Evolutionary conservation across 108 stramenopile genomes (phyloP), one percentile per base, ranked within the genome.

Genomic region (Chaetoceros muelleri): DNA sequence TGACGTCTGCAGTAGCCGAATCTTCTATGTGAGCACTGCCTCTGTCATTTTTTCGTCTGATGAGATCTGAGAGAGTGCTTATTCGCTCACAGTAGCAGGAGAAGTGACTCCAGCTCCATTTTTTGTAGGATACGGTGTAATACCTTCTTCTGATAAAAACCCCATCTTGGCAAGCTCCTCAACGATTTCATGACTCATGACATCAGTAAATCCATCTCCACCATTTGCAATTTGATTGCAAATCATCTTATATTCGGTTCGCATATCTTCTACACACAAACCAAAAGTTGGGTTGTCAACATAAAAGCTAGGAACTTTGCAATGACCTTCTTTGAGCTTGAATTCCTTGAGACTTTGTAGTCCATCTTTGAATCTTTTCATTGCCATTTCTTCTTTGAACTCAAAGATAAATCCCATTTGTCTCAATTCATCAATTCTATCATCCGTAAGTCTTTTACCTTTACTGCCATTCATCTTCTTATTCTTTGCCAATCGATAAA

Each of bases 321-420:
- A 21, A 18, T 49, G 48, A 7, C 48, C 48, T 7, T 49, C 22
- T 49, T 49, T 24, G 48, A 7, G 7, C 3, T 23, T 7, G 48
- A 49, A 49, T 16, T 49, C 48, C 7, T 24, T 21, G 13, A 49
- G 18, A 7, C 3, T 7, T 7, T 16, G 7, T 16, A 49, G 7
- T 7, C 48, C 48, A 21, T 49, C 48, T 7, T 18, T 21, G 23
- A 49, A 49, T 7, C 48, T 7, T 24, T 49, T 49, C 3, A 5
- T 7, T 21, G 48, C 7, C n/a, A 49, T 7, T 18, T 49, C 48
- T 24, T 49, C 48, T 7, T 24, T 21, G 13, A 49, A 18, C 48
- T 49, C 48, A 24, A 49, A 49, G 19, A 49, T 49, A 18, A 49
- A 49, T 7, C 48, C 48, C 19, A 49, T 49, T 16, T 49, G 7